Evolutionary conservation across 805 yeast genomes (phyloP).

Genomic region (Peterozyma toletana): DNA sequence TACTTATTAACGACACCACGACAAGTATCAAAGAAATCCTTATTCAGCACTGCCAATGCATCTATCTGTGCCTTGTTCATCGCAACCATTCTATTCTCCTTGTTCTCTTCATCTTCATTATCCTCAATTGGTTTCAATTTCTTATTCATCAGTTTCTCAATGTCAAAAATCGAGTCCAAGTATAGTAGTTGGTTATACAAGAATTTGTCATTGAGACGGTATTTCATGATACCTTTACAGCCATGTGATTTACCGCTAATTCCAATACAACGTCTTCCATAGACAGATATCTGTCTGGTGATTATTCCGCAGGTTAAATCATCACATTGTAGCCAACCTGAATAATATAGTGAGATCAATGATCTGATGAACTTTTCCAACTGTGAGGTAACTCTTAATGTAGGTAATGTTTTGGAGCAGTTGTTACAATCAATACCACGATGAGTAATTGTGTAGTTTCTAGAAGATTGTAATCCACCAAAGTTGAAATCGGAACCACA

Average conservation of each 20-base stretch:
- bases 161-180: slow-evolving; percentile 72
- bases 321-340: slow-evolving; percentile 83
- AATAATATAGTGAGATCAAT: slow-evolving; percentile 70
- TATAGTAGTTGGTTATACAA: slow-evolving; percentile 83
- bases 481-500: slow-evolving; percentile 59
- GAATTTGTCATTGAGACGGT: slow-evolving; percentile 68
- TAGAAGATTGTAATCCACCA: slow-evolving; percentile 68
- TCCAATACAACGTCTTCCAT: slow-evolving; percentile 81
- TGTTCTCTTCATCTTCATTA: slow-evolving; percentile 9
- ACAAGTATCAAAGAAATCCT: slow-evolving; percentile 47
- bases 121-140: slow-evolving; percentile 47
- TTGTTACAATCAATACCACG: slow-evolving; percentile 65
- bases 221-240: slow-evolving; percentile 78
- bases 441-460: slow-evolving; percentile 51
- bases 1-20: slow-evolving; percentile 63
- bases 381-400: slow-evolving; percentile 58
- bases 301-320: slow-evolving; percentile 73
- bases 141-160: slow-evolving; percentile 61
- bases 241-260: slow-evolving; percentile 51
- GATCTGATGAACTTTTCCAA: slow-evolving; percentile 65
- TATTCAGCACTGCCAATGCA: slow-evolving; percentile 76
- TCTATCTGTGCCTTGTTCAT: slow-evolving; percentile 47
- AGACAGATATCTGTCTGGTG: slow-evolving; percentile 83
- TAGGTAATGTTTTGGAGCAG: slow-evolving; percentile 47
- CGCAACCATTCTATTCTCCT: slow-evolving; percentile 14